Evolutionary conservation across 495 filamentous ascomycete species (phyloP).

Genomic region (Penicillium coffeae): DNA sequence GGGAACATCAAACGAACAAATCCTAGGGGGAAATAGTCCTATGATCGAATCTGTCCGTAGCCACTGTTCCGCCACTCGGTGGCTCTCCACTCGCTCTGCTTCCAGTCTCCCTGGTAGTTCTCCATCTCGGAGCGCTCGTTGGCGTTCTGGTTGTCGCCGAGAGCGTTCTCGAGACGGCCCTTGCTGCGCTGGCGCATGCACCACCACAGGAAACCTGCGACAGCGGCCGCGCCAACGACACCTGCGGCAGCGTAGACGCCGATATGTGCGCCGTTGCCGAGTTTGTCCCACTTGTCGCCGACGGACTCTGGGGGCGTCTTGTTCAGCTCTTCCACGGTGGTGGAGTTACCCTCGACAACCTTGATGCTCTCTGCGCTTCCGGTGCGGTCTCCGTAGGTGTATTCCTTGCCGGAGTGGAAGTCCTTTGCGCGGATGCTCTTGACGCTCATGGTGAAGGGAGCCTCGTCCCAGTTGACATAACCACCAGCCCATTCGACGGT

Average conservation of each 20-base stretch:
- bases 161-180: conserved; percentile 59
- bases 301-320: conserved; percentile 41
- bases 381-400: conserved; percentile 33
- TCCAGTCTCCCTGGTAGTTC: conserved; percentile 47
- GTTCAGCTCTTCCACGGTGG: conserved; percentile 31
- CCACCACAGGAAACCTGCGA: conserved; percentile 51
- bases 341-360: conserved; percentile 59
- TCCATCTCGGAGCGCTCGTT: conserved; percentile 62
- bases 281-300: conserved; percentile 55
- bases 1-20: no score
- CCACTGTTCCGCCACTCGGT: conserved; percentile 18
- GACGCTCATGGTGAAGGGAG: conserved; percentile 70
- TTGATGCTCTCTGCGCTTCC: conserved; percentile 38
- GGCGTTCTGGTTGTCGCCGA: conserved; percentile 51
- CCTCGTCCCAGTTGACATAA: conserved; percentile 59
- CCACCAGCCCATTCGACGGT: conserved; percentile 47
- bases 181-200: conserved; percentile 64
- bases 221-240: conserved; percentile 47
- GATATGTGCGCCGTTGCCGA: conserved; percentile 51
- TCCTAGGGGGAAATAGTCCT: no score
- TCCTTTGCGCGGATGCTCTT: conserved; percentile 36
- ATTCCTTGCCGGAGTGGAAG: conserved; percentile 36
- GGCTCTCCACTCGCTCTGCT: conserved; percentile 33
- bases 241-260: conserved; percentile 54
- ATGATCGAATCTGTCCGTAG: conserved; percentile 33